Base-by-base conservation (phyloP, 345 rosid genomes). In the Eucalyptus sp. region DNA sequence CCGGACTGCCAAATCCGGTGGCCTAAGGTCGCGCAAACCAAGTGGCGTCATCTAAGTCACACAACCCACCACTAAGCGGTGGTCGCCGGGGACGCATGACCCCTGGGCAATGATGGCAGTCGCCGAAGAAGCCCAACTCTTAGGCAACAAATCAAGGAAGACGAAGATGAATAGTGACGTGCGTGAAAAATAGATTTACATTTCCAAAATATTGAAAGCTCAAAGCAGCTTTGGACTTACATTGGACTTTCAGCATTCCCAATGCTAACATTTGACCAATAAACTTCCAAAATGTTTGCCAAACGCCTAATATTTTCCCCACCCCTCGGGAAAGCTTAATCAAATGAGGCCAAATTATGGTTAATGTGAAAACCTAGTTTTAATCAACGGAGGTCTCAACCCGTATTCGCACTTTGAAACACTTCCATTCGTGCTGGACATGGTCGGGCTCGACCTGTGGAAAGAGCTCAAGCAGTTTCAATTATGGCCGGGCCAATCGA, bases 101-200 rank as follows among this genome's bases (percentile, higher is more conserved):
- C 58, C 58, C 0, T 0, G 0, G 0, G 2, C 24, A 7, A 0
- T 0, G 10, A 0, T 18, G 24, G 58, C 0, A 2, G 2, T 52
- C 0, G 1, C 25, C 2, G 0, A 1, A 8, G 10, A 52, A 18
- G 58, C 58, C 58, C 1, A 52, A 1, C 58, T 20, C 0, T 52
- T 52, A 52, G 25, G 58, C 1, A 2, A 52, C 58, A 52, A 52
- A 52, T 52, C 10, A 0, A 0, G 58, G 10, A 52, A 52, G 58
- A 18, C 0, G 0, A 18, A 52, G 25, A 52, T 52, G 24, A 52
- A 52, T 4, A 18, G 1, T 52, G 24, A 52, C 0, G 0, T 22
- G 0, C 0, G 3, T 52, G 58, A 1, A 3, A 4, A 20, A 52
- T 20, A 52, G 25, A 52, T 2, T 52, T 52, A 0, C 2, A 20